These are phyloP conservation scores for Phytopythium oedochilum DNA, from an alignment of 352 stramenopile genomes.

Conservation along the genomic window DNA sequence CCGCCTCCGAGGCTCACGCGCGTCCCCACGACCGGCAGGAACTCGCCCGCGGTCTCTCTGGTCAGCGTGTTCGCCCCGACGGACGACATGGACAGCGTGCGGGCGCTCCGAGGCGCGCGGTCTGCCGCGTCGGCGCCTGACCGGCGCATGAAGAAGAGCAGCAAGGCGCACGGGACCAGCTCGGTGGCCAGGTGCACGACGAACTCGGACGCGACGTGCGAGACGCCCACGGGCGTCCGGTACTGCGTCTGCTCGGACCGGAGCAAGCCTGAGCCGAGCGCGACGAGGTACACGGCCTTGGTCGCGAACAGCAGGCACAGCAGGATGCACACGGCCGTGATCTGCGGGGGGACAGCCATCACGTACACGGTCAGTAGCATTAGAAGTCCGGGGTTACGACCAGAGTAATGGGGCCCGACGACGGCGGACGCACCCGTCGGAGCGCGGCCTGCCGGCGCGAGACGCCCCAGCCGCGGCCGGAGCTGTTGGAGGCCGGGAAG, in stretches of 20 bases:
- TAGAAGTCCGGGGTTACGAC: neutral
- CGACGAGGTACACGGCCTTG: constrained; percentile 43
- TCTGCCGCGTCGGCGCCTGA: neutral
- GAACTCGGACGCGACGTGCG: constrained; percentile 50
- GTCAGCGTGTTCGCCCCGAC: neutral
- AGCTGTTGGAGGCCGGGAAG: constrained; percentile 10
- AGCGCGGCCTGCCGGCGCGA: constrained; percentile 41
- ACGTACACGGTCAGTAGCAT: neutral
- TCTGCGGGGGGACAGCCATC: constrained; percentile 13
- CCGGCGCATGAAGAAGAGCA: constrained; percentile 43
- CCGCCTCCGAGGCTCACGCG: neutral
- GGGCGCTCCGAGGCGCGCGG: neutral
- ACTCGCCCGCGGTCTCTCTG: neutral
- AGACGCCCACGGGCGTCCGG: constrained; percentile 32
- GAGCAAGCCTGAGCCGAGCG: constrained; percentile 32
- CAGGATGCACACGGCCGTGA: constrained; percentile 47
- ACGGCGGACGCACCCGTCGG: constrained; percentile 30
- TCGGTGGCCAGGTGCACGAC: constrained; percentile 41
- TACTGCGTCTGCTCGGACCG: constrained; percentile 35
- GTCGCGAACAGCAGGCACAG: constrained; percentile 41
- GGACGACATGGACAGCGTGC: neutral
- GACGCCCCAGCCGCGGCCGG: constrained; percentile 2
- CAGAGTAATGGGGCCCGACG: too few species aligned
- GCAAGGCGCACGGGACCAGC: constrained; percentile 42
- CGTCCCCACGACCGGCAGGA: neutral